These are phyloP conservation scores for Sungouiozyma ichnusensis DNA, from an alignment of 805 yeast species.

Conservation along the genomic window DNA sequence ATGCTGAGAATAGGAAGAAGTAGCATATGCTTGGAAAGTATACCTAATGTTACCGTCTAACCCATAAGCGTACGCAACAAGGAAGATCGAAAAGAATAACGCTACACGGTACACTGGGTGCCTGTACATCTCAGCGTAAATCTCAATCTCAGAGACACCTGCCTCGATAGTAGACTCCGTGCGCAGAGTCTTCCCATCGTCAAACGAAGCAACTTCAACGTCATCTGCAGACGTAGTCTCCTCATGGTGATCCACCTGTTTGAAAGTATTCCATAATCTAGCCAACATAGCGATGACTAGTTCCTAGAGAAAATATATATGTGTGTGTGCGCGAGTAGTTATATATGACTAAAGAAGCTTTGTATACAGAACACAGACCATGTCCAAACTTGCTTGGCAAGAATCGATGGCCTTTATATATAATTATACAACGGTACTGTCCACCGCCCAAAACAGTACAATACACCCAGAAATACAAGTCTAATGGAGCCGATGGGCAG, in stretches of 20 bases:
- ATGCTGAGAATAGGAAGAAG: constrained; percentile 40
- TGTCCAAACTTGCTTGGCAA: too few relatives aligned
- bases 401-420: too few relatives aligned
- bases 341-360: too few relatives aligned
- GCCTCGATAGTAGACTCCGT: constrained; percentile 7
- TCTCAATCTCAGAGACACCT: constrained; percentile 49
- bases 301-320: background rate
- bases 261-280: background rate
- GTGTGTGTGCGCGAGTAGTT: background rate
- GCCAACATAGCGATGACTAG: background rate
- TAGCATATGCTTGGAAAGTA: constrained; percentile 38
- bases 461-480: too few relatives aligned
- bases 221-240: background rate
- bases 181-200: background rate
- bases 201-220: background rate
- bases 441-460: too few relatives aligned
- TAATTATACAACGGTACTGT: too few relatives aligned
- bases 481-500: too few relatives aligned
- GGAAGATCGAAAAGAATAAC: constrained; percentile 40
- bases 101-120: constrained; percentile 40
- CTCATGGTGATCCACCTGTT: background rate
- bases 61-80: constrained; percentile 49
- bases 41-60: constrained; percentile 40
- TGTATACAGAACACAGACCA: too few relatives aligned
- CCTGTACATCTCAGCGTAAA: constrained; percentile 48